Evolutionary conservation across 1,284 basidiomycete species (phyloP).

Genomic region (Porphyrellus sp.): DNA sequence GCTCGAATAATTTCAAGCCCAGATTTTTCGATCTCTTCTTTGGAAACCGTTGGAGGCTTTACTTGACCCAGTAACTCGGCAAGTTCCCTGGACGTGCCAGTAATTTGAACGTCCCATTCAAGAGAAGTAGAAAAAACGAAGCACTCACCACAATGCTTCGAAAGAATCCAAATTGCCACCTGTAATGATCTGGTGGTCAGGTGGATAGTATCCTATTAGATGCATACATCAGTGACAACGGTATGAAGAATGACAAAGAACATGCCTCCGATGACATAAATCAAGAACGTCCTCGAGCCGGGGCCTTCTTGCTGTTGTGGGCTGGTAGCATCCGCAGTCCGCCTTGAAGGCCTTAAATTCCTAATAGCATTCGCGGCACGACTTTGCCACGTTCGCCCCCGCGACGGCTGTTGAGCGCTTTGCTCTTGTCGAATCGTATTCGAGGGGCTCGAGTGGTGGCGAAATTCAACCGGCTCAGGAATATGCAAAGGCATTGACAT

Average conservation of each 20-base stretch:
- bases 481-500: conserved; percentile 30
- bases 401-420: conserved; percentile 23
- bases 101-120: conserved; percentile 2
- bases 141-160: conserved; percentile 65
- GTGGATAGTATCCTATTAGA: conserved; percentile 74
- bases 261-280: conserved; percentile 76
- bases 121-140: neutral
- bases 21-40: conserved; percentile 78
- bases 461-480: conserved; percentile 28
- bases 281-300: conserved; percentile 71
- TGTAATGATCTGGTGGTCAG: conserved; percentile 79
- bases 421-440: conserved; percentile 20
- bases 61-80: conserved; percentile 75
- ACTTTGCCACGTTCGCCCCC: conserved; percentile 42
- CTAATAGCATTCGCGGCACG: conserved; percentile 57
- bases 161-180: conserved; percentile 75
- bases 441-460: conserved; percentile 8
- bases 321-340: conserved; percentile 24
- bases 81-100: conserved; percentile 52
- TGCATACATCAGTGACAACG: conserved; percentile 8
- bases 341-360: conserved; percentile 48
- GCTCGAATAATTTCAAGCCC: conserved; percentile 72
- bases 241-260: conserved; percentile 1
- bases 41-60: conserved; percentile 75
- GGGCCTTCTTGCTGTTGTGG: conserved; percentile 34